Evolutionary conservation across 83 land plant species (phyloP).

Genomic region (Thuja plicata): DNA sequence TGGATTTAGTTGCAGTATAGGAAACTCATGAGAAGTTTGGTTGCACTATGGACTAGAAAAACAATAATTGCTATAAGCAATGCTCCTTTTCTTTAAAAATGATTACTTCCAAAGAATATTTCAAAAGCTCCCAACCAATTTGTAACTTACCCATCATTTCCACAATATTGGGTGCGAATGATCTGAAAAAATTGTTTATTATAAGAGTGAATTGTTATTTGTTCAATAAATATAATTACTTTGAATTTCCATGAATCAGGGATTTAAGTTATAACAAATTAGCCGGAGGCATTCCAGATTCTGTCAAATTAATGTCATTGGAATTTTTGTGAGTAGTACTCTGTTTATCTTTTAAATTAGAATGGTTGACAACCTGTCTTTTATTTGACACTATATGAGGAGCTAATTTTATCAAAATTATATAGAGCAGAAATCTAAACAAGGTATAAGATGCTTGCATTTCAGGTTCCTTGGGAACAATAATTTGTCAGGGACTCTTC

Average conservation of each 20-base stretch:
- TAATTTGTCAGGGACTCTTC: not conserved
- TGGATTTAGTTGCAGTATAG: not conserved
- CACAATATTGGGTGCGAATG: not conserved
- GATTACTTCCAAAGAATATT: not conserved
- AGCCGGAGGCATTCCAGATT: slow-evolving; percentile 17
- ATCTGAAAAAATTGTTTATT: not conserved
- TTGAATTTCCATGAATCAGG: not conserved
- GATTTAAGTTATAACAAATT: slow-evolving; percentile 33
- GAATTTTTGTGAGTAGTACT: slow-evolving; percentile 20
- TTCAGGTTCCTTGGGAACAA: slow-evolving; percentile 6
- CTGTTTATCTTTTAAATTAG: not conserved
- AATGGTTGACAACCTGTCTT: not conserved
- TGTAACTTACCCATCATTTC: not conserved
- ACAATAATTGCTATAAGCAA: not conserved
- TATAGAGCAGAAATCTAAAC: not conserved
- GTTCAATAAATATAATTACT: not conserved
- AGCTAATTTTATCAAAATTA: not conserved
- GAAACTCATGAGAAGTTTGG: not conserved
- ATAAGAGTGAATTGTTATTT: not conserved
- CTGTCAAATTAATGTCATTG: not conserved
- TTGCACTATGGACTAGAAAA: not conserved
- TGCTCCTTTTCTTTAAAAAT: not conserved
- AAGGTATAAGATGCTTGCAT: not conserved
- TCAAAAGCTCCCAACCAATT: not conserved
- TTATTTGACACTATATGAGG: not conserved